Base-by-base conservation (phyloP, 495 filamentous ascomycete species). In the Daldinia concentrica region DNA sequence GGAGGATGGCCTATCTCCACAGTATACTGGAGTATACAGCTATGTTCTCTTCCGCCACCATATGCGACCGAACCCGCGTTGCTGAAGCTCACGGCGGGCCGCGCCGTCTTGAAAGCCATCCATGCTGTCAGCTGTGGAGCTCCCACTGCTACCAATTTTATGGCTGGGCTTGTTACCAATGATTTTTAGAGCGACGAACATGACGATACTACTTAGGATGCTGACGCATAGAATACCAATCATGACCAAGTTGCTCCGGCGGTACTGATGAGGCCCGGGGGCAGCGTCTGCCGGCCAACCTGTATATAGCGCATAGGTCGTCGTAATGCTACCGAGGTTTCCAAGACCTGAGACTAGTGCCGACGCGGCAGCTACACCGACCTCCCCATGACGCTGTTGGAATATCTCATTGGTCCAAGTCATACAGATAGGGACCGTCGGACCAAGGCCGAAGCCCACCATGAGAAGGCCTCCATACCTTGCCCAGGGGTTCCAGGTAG, bases 321-420 rank as follows among this genome's bases (percentile, higher is more conserved):
- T 96, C 71, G 92, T 83, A 57, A 97, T 92, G 69, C 88, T 91
- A 45, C 93, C 93, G 29, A 94, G 81, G 72, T 97, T 97, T 0
- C 93, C 93, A 51, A 93, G 85, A 0, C 93, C 93, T 0, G 91
- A 94, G 12, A 97, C 93, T 4, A 96, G 82, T 2, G 93, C 94
- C 1, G 90, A 89, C 1, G 93, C 93, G 43, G 93, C 91, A n/a
- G 93, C 93, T 3, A 97, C 94, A 59, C 93, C 93, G 36, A 97
- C 92, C 79, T 97, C 93, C 32, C 94, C 91, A 74, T 97, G 93
- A 4, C 93, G 90, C 19, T 84, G 88, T 78, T 97, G 93, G 83
- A 97, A 97, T 65, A 96, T 91, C 78, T 96, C 92, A 66, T 87
- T 91, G 6, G 93, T 93, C 93, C 93, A 97, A 62, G 93, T 90